A percentile compares a stretch with the other conserved stretches of the same genome.
phyloP scores from a whole-genome alignment of 495 filamentous ascomycete genomes.

The Aspergillus baeticus region DNA sequence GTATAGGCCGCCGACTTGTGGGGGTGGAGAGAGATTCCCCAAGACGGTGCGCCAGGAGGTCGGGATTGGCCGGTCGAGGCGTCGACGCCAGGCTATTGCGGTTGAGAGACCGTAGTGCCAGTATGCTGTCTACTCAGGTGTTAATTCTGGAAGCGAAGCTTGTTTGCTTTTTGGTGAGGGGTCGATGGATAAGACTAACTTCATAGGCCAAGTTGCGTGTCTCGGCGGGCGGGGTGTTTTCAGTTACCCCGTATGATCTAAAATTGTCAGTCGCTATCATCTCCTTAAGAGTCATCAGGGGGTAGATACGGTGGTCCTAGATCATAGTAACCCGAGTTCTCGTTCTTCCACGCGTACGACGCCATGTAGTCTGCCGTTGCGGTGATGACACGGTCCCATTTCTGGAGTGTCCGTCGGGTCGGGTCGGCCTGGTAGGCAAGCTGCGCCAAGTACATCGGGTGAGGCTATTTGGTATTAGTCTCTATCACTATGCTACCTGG shows the following conservation, averaged over 20 bases:
- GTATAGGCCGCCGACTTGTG: constrained; percentile 11
- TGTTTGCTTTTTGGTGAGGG: too few species aligned
- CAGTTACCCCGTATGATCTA: constrained; percentile 18
- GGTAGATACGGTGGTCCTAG: constrained; percentile 17
- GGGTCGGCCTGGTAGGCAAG: constrained; percentile 17
- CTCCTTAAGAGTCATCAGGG: background rate
- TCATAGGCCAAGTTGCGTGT: constrained; percentile 17
- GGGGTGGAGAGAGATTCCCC: constrained; percentile 8
- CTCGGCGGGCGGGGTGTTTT: constrained; percentile 16
- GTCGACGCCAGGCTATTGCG: constrained; percentile 6
- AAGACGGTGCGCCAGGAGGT: constrained; percentile 8
- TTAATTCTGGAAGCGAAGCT: too few species aligned
- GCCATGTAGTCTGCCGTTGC: constrained; percentile 19
- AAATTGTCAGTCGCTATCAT: background rate
- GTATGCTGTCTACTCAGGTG: constrained; percentile 20
- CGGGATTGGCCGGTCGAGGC: constrained; percentile 9
- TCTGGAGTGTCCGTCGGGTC: constrained; percentile 5
- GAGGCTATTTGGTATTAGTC: constrained; percentile 8
- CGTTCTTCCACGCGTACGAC: constrained; percentile 16
- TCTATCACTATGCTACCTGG: background rate
- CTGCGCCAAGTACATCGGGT: constrained; percentile 19
- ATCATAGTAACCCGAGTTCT: constrained; percentile 17
- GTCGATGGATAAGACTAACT: background rate
- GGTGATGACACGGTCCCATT: constrained; percentile 14
- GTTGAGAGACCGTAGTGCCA: constrained; percentile 17